A percentile compares a stretch with the other conserved stretches of the same genome.
phyloP scores from a whole-genome alignment of 106 monocot genomes.

The Narthecium ossifragum region DNA sequence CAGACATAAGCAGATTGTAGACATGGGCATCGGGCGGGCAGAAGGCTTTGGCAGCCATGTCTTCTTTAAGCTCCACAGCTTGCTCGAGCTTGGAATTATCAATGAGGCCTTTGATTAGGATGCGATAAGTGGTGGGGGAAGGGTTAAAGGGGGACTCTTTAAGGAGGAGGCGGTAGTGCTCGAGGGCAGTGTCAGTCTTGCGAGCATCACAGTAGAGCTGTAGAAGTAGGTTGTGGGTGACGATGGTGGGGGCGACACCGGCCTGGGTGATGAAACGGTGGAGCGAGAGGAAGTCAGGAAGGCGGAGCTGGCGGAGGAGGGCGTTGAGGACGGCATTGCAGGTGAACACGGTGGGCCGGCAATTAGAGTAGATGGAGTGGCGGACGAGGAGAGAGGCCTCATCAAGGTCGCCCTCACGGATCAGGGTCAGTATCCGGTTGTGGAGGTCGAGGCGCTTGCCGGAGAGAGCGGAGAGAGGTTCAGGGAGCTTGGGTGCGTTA shows the following conservation, averaged over 20 bases:
- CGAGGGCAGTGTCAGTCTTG: conserved; percentile 78
- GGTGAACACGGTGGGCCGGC: conserved; percentile 87
- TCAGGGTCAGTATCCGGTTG: conserved; percentile 68
- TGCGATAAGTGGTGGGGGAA: conserved; percentile 79
- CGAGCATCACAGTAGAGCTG: conserved; percentile 82
- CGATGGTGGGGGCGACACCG: conserved; percentile 63
- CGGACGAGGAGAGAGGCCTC: conserved; percentile 92
- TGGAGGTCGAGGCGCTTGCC: conserved; percentile 77
- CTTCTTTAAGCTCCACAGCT: conserved; percentile 74
- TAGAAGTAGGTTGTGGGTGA: conserved; percentile 85
- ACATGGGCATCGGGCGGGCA: conserved; percentile 58
- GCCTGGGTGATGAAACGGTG: conserved; percentile 95
- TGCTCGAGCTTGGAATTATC: conserved; percentile 60
- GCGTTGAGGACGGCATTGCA: conserved; percentile 82
- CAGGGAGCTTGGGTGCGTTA: conserved; percentile 81
- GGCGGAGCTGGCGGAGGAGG: conserved; percentile 69
- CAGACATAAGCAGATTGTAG: conserved; percentile 75
- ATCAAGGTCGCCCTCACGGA: conserved; percentile 75
- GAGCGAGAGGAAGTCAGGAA: conserved; percentile 81
- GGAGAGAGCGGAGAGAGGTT: conserved; percentile 54
- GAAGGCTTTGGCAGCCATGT: conserved; percentile 52
- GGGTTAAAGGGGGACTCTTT: conserved; percentile 58
- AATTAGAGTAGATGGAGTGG: conserved; percentile 98
- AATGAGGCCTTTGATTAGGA: conserved; percentile 66
- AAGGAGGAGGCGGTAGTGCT: conserved; percentile 73